A percentile compares a stretch with the other conserved stretches of the same genome.
Evolutionary conservation across 768 basidiomycete genomes (phyloP).

Genomic region (Porphyrellus cyaneotinctus): DNA sequence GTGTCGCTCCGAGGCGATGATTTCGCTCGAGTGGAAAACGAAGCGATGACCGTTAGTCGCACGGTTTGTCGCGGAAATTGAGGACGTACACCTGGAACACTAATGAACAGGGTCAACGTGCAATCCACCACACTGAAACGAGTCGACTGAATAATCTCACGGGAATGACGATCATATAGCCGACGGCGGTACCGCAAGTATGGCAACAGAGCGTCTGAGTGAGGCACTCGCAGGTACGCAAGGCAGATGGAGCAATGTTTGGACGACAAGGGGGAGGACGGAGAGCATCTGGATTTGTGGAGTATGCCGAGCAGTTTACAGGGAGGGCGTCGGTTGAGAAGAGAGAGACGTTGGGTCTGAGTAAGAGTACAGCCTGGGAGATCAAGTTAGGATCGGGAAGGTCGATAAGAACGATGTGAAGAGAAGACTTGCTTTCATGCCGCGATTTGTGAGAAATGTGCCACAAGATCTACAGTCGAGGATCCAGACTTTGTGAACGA

Average conservation of each 20-base stretch:
- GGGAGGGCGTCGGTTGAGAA: conserved; percentile 82
- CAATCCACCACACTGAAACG: conserved; percentile 4
- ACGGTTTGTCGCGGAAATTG: conserved; percentile 61
- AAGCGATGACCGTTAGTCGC: conserved; percentile 83
- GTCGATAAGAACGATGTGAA: neutral
- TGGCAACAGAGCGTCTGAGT: conserved; percentile 81
- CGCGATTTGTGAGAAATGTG: conserved; percentile 76
- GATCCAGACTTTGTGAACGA: conserved; percentile 75
- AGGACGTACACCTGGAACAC: conserved; percentile 72
- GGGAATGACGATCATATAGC: conserved; percentile 78
- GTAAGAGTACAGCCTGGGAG: conserved; percentile 71
- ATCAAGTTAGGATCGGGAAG: conserved; percentile 2
- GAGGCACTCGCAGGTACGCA: conserved; percentile 78
- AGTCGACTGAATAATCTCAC: conserved; percentile 25
- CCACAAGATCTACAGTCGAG: conserved; percentile 72
- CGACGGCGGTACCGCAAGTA: conserved; percentile 68
- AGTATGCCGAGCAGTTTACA: conserved; percentile 67
- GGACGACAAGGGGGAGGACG: conserved; percentile 38
- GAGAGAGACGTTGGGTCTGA: conserved; percentile 75
- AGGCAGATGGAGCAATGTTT: conserved; percentile 27
- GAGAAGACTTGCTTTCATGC: conserved; percentile 63
- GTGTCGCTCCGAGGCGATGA: conserved; percentile 57
- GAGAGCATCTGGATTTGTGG: conserved; percentile 43
- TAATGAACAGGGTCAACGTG: conserved; percentile 22
- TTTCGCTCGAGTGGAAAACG: conserved; percentile 77